Evolutionary conservation across 352 stramenopile species (phyloP).

Genomic region (Phytophthora palmivora): DNA sequence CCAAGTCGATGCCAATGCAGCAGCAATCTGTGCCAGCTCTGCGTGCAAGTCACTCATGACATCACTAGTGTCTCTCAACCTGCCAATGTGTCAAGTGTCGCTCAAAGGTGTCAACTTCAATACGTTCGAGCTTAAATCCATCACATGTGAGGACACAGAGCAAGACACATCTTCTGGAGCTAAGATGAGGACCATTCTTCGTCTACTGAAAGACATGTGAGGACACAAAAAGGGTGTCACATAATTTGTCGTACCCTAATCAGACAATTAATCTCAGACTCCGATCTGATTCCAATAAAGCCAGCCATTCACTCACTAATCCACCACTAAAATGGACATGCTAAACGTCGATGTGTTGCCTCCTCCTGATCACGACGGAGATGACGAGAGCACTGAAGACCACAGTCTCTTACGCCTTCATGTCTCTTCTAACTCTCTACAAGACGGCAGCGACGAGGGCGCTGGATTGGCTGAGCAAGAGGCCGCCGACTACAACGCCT

Average conservation of each 20-base stretch:
- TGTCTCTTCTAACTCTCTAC: constrained; percentile 17
- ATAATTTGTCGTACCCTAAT: background rate
- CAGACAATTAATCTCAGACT: constrained; percentile 3
- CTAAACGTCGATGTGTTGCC: constrained; percentile 33
- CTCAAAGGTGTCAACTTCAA: constrained; percentile 25
- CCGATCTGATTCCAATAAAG: constrained; percentile 13
- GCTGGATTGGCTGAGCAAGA: constrained; percentile 24
- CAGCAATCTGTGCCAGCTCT: constrained; percentile 24
- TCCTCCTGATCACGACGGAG: constrained; percentile 26
- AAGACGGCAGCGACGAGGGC: constrained; percentile 31
- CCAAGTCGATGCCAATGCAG: constrained; percentile 21
- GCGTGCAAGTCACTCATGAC: constrained; percentile 17
- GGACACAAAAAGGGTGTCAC: background rate
- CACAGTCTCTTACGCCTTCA: constrained; percentile 29
- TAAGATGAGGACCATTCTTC: constrained; percentile 34
- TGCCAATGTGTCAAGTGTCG: constrained; percentile 18
- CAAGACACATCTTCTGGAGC: background rate
- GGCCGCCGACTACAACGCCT: constrained; percentile 23
- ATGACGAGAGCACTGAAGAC: constrained; percentile 22
- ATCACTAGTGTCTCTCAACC: constrained; percentile 5
- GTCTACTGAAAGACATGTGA: constrained; percentile 11
- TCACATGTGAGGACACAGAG: constrained; percentile 3
- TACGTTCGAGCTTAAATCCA: constrained; percentile 1
- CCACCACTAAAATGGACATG: constrained; percentile 25
- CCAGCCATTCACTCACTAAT: constrained; percentile 1